phyloP scores from a whole-genome alignment of 225 moss, liverwort and hornwort genomes.

The Physcomitrellopsis africana region DNA sequence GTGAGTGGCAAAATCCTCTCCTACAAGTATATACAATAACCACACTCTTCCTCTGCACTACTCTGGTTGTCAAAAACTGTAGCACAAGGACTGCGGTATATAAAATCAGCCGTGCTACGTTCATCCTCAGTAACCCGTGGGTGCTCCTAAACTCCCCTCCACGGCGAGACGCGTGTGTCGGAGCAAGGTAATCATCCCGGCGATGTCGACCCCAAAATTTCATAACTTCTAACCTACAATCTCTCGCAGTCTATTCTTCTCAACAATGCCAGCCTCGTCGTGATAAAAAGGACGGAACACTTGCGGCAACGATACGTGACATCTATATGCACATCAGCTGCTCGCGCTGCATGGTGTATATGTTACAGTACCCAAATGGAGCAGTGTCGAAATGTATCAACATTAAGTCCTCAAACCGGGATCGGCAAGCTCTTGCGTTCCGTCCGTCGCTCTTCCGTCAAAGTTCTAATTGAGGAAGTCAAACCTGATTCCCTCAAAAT shows the following conservation, averaged over 20 bases:
- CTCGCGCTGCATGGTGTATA: not conserved
- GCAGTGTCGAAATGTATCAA: not conserved
- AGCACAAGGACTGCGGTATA: conserved; percentile 33
- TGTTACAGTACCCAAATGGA: conserved; percentile 1
- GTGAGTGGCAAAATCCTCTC: conserved; percentile 52
- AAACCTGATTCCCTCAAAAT: conserved; percentile 58
- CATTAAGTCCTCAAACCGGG: not conserved
- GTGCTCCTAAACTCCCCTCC: conserved; percentile 25
- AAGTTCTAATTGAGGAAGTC: conserved; percentile 32
- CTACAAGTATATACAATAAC: conserved; percentile 36
- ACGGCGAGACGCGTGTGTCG: conserved; percentile 10
- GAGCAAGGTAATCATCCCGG: conserved; percentile 19
- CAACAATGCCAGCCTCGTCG: conserved; percentile 46
- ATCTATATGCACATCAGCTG: not conserved
- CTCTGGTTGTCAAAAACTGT: conserved; percentile 43
- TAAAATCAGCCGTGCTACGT: conserved; percentile 28
- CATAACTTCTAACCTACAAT: conserved; percentile 32
- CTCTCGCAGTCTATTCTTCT: conserved; percentile 41
- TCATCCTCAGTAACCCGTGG: conserved; percentile 15
- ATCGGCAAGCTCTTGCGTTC: conserved; percentile 15
- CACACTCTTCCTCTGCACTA: conserved; percentile 29
- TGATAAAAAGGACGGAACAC: conserved; percentile 31
- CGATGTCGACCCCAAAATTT: conserved; percentile 45
- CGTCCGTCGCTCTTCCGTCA: conserved; percentile 18
- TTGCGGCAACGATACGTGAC: conserved; percentile 4